A percentile compares a stretch with the other conserved stretches of the same genome.
phyloP scores from a whole-genome alignment of 2,329 filamentous ascomycete genomes.

The Colletotrichum sp. region DNA sequence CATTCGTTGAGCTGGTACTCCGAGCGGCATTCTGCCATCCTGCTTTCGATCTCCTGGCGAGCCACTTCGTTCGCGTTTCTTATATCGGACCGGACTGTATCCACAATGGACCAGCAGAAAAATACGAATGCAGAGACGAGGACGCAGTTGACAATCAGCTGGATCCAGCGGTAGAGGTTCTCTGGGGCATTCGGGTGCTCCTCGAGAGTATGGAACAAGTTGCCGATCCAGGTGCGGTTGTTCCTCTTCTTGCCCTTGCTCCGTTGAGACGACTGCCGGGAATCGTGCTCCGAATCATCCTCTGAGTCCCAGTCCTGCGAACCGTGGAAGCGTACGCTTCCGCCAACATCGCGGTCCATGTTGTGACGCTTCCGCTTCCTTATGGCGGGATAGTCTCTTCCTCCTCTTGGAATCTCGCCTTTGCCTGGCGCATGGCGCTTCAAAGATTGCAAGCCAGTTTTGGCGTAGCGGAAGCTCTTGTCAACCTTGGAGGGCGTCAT shows the following conservation, averaged over 20 bases:
- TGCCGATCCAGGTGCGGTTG: conserved; percentile 40
- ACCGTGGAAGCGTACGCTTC: conserved; percentile 49
- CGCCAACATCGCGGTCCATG: conserved; percentile 55
- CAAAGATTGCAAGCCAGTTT: conserved; percentile 40
- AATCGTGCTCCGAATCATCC: conserved; percentile 53
- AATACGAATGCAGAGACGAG: conserved; percentile 64
- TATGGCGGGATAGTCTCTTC: conserved; percentile 42
- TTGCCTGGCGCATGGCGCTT: conserved; percentile 57
- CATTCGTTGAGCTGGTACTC: conserved; percentile 82
- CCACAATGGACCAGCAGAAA: conserved; percentile 68
- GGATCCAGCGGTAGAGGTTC: conserved; percentile 64
- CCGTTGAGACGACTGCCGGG: conserved; percentile 20
- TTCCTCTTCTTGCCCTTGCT: conserved; percentile 21
- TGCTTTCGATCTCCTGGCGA: conserved; percentile 70
- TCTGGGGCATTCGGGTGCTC: conserved; percentile 64
- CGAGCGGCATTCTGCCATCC: conserved; percentile 75
- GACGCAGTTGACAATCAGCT: conserved; percentile 67
- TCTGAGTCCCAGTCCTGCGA: conserved; percentile 47
- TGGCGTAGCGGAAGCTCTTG: conserved; percentile 51
- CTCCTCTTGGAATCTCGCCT: conserved; percentile 65
- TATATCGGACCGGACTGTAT: conserved; percentile 77
- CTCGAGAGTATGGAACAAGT: conserved; percentile 56
- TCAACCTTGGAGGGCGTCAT: conserved; percentile 52
- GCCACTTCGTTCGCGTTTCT: conserved; percentile 72
- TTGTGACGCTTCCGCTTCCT: conserved; percentile 60